Base-by-base conservation (phyloP, 257 asterid species). In the Orobanche coerulescens region DNA sequence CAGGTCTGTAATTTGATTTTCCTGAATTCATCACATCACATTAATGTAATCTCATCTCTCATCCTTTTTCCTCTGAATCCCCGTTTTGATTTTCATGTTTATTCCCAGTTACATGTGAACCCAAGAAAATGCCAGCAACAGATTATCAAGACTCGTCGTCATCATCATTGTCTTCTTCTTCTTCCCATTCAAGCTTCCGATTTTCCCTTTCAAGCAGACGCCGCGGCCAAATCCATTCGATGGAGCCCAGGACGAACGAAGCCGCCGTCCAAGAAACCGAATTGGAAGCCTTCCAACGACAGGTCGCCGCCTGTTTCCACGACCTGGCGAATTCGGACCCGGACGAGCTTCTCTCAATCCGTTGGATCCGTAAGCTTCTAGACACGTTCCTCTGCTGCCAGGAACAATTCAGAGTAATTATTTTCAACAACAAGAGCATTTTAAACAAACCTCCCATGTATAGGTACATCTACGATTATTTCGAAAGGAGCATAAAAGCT, bases 401-500 rank as follows among this genome's bases (percentile, higher is more conserved):
- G n/a, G 96, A 84, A 65, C 92, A 86, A n/a, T 93, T 93, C 79
- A 69, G 81, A 59, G 63, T 56, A 18, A 80, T 89, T 15, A 58
- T 89, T 9, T 62, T 71, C n/a, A 83, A 73, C 68, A 80, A 81
- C 76, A 66, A 31, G 48, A 56, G 43, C 59, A 14, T 6, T 3
- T 59, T 89, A 28, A 77, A 53, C 14, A 84, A 30, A 50, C 68
- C 87, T 1, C 97, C 92, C 0, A 84, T 85, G 95, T 97, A 93
- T 39, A 67, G 69, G 1, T 68, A 75, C 63, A 28, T 86, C 8
- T 58, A 76, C 0, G 99, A 93, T 22, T 89, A 67, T 69, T 93
- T 84, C 16, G 97, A 89, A 59, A 80, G 96, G 67, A 71, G 92
- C 16, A 81, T 93, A n/a, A 86, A 89, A 68, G 96, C 95, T 2